Base-by-base conservation (phyloP, 2,329 filamentous ascomycete genomes). In the Arthrinium phaeospermum region DNA sequence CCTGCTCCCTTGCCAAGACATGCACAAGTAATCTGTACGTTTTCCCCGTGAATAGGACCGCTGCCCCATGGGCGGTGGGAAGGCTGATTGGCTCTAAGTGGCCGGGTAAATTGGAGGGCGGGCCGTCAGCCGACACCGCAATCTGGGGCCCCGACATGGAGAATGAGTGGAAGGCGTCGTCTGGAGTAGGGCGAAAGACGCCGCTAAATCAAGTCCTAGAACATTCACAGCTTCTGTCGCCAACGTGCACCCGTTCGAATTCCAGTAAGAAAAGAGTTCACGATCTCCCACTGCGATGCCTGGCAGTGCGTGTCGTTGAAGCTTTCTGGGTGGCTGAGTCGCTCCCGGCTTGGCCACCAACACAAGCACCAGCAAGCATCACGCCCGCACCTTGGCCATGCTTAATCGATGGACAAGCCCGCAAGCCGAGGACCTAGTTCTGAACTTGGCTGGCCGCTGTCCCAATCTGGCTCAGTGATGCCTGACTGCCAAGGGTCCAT, bases 61-160 rank as follows among this genome's bases (percentile, higher is more conserved):
- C n/a, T 47, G 47, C 67, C 27, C 67, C 67, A 49, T 69, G 67
- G 67, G 67, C 67, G 67, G 67, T 49, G 45, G 67, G 34, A 49
- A 5, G 45, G 67, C 27, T 69, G 41, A 68, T 68, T 68, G 67
- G 67, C 67, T 46, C 46, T 19, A 16, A 70, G 19, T 57, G 68
- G 24, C 68, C 49, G 68, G 68, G 68, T 70, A 70, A 70, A 70
- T 70, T 70, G 68, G 37, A 44, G 37, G 30, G 47, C 68, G 68
- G 68, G 46, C 68, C 68, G 68, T 70, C 68, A 70, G 47, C 68
- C 68, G 68, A 57, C 47, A 57, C 47, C 47, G 46, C 49, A 70
- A 41, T 57, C 68, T 57, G 68, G 68, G 47, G 46, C 49, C 49
- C 68, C 68, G 57, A 49, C n/a, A 69, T 49, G 67, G 67, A 37